Evolutionary conservation across 2,329 filamentous ascomycete species (phyloP).

Genomic region (Verticillium longisporum): DNA sequence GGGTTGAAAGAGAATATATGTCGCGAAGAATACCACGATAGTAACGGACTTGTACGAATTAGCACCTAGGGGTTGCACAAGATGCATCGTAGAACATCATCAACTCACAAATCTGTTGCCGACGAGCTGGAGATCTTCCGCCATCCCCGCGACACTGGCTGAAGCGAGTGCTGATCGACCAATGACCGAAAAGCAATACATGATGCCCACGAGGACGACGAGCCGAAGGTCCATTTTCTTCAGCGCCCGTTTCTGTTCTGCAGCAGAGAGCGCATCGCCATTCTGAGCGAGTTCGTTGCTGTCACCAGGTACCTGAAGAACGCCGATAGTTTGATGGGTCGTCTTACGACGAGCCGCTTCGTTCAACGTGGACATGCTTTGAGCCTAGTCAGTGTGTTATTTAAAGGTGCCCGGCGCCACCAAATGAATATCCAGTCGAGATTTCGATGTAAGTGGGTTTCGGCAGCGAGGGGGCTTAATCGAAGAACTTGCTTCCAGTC

Average conservation of each 20-base stretch:
- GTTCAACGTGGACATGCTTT: not conserved
- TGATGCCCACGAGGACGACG: conserved; percentile 52
- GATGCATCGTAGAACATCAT: not conserved
- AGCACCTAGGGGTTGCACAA: not conserved
- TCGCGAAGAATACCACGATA: conserved; percentile 67
- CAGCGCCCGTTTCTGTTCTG: conserved; percentile 63
- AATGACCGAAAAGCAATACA: conserved; percentile 73
- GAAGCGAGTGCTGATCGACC: conserved; percentile 71
- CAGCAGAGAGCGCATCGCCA: conserved; percentile 40
- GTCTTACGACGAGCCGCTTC: not conserved
- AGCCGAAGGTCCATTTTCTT: conserved; percentile 61
- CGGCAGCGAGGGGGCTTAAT: no score
- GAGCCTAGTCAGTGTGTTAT: not conserved
- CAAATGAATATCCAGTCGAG: no score
- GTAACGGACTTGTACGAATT: conserved; percentile 44
- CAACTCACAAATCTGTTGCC: conserved; percentile 33
- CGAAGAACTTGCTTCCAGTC: no score
- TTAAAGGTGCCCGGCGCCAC: no score
- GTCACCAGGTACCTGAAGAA: not conserved
- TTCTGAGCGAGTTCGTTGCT: not conserved
- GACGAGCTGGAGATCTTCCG: conserved; percentile 33
- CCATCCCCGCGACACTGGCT: conserved; percentile 64
- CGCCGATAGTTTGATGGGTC: not conserved
- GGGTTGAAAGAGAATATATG: conserved; percentile 66
- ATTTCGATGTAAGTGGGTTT: no score